Evolutionary conservation across 805 yeast species (phyloP).

Genomic region (Wickerhamomyces canadensis): DNA sequence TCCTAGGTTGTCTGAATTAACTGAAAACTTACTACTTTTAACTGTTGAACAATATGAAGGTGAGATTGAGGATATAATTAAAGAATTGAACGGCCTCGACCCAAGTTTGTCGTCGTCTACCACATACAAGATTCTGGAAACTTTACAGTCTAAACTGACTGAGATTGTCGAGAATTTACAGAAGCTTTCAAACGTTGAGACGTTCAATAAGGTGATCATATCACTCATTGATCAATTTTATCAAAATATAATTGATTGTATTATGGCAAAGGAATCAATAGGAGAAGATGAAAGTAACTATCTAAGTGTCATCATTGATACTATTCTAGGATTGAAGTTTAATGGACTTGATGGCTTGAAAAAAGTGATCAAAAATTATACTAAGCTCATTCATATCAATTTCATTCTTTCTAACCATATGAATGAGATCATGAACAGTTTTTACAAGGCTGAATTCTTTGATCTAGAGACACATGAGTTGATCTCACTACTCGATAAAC

Average conservation of each 20-base stretch:
- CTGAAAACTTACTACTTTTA: slow-evolving; percentile 21
- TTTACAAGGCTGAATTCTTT: slow-evolving; percentile 35
- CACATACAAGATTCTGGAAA: slow-evolving; percentile 10
- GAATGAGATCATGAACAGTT: slow-evolving; percentile 34
- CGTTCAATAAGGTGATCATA: slow-evolving; percentile 6
- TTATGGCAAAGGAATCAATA: slow-evolving; percentile 14
- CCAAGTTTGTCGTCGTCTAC: slow-evolving; percentile 12
- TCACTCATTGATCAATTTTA: slow-evolving; percentile 17
- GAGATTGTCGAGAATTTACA: slow-evolving; percentile 5
- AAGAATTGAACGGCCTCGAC: slow-evolving; percentile 13
- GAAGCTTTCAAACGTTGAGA: slow-evolving; percentile 4
- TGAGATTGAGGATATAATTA: slow-evolving; percentile 4
- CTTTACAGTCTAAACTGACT: slow-evolving; percentile 9
- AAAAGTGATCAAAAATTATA: slow-evolving; percentile 12
- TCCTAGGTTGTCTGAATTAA: slow-evolving; percentile 37
- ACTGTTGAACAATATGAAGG: slow-evolving; percentile 9
- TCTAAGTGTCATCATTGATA: slow-evolving; percentile 12
- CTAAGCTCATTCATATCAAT: slow-evolving; percentile 17
- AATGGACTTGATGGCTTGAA: neutral
- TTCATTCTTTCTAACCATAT: slow-evolving; percentile 29
- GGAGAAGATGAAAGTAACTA: slow-evolving; percentile 22
- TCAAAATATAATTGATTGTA: slow-evolving; percentile 12
- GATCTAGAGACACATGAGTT: slow-evolving; percentile 32
- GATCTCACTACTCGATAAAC: slow-evolving; percentile 28
- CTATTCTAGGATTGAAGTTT: slow-evolving; percentile 11